A percentile compares a stretch with the other conserved stretches of the same genome.
Conservation (phyloP, 2,329 filamentous ascomycete genomes). For the Ophiostoma sp. region DNA sequence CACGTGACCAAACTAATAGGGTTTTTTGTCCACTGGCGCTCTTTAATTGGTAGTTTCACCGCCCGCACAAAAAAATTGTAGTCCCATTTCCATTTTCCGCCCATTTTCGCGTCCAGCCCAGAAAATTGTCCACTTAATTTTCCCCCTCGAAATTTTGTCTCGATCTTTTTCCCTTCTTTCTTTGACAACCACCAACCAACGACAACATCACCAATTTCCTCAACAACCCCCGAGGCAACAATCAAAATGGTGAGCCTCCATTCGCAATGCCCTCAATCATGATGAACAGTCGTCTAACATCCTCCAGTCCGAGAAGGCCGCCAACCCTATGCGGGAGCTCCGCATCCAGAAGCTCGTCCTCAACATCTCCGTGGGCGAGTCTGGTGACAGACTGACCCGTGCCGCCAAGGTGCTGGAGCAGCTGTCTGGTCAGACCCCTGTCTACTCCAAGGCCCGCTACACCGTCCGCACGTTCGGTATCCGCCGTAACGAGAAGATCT, state of each 20-base stretch:
- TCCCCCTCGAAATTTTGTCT: conserved; percentile 25
- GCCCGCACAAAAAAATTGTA: conserved; percentile 27
- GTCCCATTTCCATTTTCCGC: not conserved
- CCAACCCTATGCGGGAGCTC: conserved; percentile 99
- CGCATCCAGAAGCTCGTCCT: conserved; percentile 99
- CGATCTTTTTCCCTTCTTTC: conserved; percentile 15
- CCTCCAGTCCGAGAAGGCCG: conserved; percentile 74
- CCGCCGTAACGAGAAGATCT: conserved; percentile 99
- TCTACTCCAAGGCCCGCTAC: conserved; percentile 99
- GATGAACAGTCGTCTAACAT: not conserved
- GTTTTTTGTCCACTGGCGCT: not conserved
- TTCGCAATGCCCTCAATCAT: not conserved
- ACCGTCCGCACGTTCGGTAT: conserved; percentile 99
- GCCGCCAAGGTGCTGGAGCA: conserved; percentile 99
- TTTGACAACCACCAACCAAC: conserved; percentile 22
- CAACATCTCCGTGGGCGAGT: conserved; percentile 99
- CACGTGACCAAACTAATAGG: conserved; percentile 26
- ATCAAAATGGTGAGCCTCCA: conserved; percentile 42
- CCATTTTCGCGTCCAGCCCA: conserved; percentile 26
- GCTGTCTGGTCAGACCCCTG: conserved; percentile 97
- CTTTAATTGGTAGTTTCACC: not conserved
- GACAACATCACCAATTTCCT: conserved; percentile 22
- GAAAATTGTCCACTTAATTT: not conserved
- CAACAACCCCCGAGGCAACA: conserved; percentile 23
- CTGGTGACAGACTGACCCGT: conserved; percentile 99